Percentiles rank a stretch among this genome's conserved stretches.
Conservation (phyloP, 768 basidiomycete species). For the Suillus luteus region DNA sequence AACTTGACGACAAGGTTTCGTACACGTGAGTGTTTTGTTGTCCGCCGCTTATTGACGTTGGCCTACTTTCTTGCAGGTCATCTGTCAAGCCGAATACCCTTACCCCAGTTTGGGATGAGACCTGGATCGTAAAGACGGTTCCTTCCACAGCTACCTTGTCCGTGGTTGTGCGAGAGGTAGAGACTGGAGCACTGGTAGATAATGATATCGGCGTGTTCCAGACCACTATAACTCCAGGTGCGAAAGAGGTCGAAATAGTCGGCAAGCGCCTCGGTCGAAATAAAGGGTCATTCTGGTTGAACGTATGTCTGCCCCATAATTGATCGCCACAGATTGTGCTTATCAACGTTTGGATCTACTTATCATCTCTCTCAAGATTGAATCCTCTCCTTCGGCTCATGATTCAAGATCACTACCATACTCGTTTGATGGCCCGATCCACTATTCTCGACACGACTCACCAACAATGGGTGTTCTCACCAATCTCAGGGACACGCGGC, state of each 20-base stretch:
- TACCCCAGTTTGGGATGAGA: slow-evolving; percentile 74
- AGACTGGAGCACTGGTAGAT: slow-evolving; percentile 56
- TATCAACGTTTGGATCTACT: slow-evolving; percentile 10
- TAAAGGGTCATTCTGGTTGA: slow-evolving; percentile 69
- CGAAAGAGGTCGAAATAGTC: slow-evolving; percentile 66
- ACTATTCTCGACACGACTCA: slow-evolving; percentile 70
- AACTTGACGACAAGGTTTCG: slow-evolving; percentile 60
- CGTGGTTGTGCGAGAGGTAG: slow-evolving; percentile 72
- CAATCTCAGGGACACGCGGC: slow-evolving; percentile 56
- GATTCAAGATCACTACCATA: slow-evolving; percentile 51
- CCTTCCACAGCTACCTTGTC: slow-evolving; percentile 59
- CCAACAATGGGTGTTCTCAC: slow-evolving; percentile 69
- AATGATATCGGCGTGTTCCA: slow-evolving; percentile 67
- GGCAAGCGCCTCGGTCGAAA: slow-evolving; percentile 49
- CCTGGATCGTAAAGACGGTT: slow-evolving; percentile 74
- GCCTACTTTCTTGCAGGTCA: slow-evolving; percentile 46
- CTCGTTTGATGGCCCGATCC: slow-evolving; percentile 72
- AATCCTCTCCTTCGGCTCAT: slow-evolving; percentile 47
- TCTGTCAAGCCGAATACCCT: slow-evolving; percentile 59
- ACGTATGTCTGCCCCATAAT: slow-evolving; percentile 42
- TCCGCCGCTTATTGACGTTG: slow-evolving; percentile 10
- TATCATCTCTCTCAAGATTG: slow-evolving; percentile 44
- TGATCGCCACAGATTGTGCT: slow-evolving; percentile 1
- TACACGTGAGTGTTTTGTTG: slow-evolving; percentile 53
- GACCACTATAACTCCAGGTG: slow-evolving; percentile 52